A percentile compares a stretch with the other conserved stretches of the same genome.
These are phyloP conservation scores for Uncinocarpus reesii DNA, from an alignment of 2,329 filamentous ascomycete species.

Conservation along the genomic window DNA sequence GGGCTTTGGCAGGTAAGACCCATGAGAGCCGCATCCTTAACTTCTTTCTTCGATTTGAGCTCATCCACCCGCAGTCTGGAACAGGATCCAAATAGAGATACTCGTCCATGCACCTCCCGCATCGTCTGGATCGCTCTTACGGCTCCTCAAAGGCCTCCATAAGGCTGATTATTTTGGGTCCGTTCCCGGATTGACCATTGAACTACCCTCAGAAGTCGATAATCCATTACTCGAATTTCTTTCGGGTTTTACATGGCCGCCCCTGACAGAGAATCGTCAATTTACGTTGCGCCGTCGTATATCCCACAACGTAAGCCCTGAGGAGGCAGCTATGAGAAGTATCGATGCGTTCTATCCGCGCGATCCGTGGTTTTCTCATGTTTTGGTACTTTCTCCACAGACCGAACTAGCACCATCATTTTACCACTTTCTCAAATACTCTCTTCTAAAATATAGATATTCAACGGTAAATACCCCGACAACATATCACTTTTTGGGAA, in stretches of 20 bases:
- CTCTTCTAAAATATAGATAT: conserved; percentile 66
- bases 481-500: conserved; percentile 55
- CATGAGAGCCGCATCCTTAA: not conserved
- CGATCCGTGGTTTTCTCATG: conserved; percentile 54
- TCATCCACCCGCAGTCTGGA: conserved; percentile 52
- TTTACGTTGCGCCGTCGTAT: conserved; percentile 69
- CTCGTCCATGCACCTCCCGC: conserved; percentile 63
- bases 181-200: conserved; percentile 68
- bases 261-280: conserved; percentile 36
- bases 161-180: conserved; percentile 64
- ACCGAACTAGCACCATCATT: conserved; percentile 70
- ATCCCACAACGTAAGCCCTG: conserved; percentile 49
- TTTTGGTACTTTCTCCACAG: conserved; percentile 75
- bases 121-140: conserved; percentile 63
- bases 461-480: conserved; percentile 42
- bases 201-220: conserved; percentile 65
- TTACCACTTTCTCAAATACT: conserved; percentile 76
- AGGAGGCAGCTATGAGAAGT: conserved; percentile 63
- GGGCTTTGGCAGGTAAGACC: conserved; percentile 53
- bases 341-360: conserved; percentile 81
- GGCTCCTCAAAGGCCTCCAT: conserved; percentile 65
- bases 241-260: conserved; percentile 57
- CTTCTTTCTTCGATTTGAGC: conserved; percentile 7
- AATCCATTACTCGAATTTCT: conserved; percentile 53
- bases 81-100: conserved; percentile 67